phyloP scores from a whole-genome alignment of 257 asterid species.

The Perilla frutescens region DNA sequence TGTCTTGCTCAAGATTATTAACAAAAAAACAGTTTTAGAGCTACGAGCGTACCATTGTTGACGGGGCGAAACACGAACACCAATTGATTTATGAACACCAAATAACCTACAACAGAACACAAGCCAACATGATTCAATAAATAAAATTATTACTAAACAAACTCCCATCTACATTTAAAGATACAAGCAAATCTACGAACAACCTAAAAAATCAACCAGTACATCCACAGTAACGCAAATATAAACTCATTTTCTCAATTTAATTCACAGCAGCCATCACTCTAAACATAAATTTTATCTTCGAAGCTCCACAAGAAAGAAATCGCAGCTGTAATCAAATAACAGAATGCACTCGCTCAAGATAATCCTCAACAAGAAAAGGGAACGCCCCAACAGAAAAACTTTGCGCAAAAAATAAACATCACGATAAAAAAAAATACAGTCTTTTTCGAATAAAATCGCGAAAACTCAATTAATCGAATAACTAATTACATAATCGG shows the following conservation, averaged over 20 bases:
- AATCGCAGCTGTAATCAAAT: not conserved
- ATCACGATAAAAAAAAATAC: not conserved
- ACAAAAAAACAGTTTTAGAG: not conserved
- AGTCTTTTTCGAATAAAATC: not conserved
- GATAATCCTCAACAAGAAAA: not conserved
- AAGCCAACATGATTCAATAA: not conserved
- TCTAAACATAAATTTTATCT: not conserved
- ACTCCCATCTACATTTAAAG: not conserved
- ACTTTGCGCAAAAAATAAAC: not conserved
- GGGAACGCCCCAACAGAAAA: not conserved
- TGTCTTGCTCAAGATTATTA: not conserved
- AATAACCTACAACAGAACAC: slow-evolving; percentile 33
- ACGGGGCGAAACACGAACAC: slow-evolving; percentile 16
- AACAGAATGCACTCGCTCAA: not conserved
- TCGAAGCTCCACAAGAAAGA: not conserved
- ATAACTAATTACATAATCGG: not conserved
- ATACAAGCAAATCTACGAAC: not conserved
- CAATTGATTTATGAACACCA: slow-evolving; percentile 31
- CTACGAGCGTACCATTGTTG: slow-evolving; percentile 43
- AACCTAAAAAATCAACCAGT: not conserved
- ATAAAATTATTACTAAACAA: not conserved
- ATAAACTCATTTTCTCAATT: not conserved
- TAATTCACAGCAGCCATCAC: not conserved
- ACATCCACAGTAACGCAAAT: not conserved
- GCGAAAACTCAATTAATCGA: not conserved